A percentile compares a stretch with the other conserved stretches of the same genome.
Evolutionary conservation across 257 asterid genomes (phyloP).

Genomic region (Lavandula angustifolia): DNA sequence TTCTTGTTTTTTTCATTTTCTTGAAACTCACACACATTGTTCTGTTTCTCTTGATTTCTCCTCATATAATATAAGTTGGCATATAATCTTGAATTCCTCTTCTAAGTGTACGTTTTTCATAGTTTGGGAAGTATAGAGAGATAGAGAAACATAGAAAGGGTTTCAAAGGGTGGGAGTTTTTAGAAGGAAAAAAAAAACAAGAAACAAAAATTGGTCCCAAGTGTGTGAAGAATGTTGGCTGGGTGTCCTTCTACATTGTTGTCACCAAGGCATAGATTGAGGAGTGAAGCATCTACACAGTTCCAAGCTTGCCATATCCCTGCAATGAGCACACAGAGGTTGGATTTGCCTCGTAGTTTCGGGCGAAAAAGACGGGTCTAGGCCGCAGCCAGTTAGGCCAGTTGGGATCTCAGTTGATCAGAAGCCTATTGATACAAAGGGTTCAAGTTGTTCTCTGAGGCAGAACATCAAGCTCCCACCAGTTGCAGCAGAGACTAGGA

Average conservation of each 20-base stretch:
- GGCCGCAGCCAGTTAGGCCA: slow-evolving; percentile 73
- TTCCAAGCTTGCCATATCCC: slow-evolving; percentile 88
- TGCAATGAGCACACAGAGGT: slow-evolving; percentile 92
- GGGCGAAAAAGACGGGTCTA: slow-evolving; percentile 59
- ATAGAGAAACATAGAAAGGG: slow-evolving; percentile 35
- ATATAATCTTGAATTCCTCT: slow-evolving; percentile 18
- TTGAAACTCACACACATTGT: slow-evolving; percentile 52
- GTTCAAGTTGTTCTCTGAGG: slow-evolving; percentile 45
- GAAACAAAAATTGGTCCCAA: slow-evolving; percentile 38
- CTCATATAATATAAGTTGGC: slow-evolving; percentile 30
- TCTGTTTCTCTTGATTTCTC: slow-evolving; percentile 72
- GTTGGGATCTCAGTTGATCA: slow-evolving; percentile 69
- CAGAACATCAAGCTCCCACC: slow-evolving; percentile 74
- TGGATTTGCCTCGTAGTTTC: slow-evolving; percentile 83
- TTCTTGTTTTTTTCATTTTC: slow-evolving; percentile 38
- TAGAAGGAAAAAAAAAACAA: slow-evolving; percentile 27
- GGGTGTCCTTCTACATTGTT: slow-evolving; percentile 90
- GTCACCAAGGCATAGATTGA: slow-evolving; percentile 92
- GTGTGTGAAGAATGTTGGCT: slow-evolving; percentile 91
- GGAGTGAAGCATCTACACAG: slow-evolving; percentile 77
- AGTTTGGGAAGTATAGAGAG: slow-evolving; percentile 30
- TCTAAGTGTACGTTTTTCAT: slow-evolving; percentile 33
- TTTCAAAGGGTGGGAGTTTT: slow-evolving; percentile 49
- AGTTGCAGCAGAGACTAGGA: slow-evolving; percentile 51
- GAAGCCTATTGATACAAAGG: slow-evolving; percentile 58